Percentiles rank a stretch among this genome's conserved stretches.
These are phyloP conservation scores for Lentinula novae-zelandiae DNA, from an alignment of 1,284 basidiomycete genomes.

Conservation along the genomic window DNA sequence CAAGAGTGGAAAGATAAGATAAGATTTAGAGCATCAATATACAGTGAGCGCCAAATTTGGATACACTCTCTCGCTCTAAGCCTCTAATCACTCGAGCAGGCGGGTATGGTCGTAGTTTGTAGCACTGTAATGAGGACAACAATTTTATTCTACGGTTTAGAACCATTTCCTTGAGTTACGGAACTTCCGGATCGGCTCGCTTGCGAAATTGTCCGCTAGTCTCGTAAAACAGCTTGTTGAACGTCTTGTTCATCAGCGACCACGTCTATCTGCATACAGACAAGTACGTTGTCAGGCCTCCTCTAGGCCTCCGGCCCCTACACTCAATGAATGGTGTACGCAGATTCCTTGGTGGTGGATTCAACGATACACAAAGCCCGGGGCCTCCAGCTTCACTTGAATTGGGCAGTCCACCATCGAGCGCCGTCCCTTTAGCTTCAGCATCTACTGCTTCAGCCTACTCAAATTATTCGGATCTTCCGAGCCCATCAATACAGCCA, in stretches of 20 bases:
- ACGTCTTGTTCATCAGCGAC: too few species aligned
- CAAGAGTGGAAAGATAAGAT: not conserved
- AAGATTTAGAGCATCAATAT: not conserved
- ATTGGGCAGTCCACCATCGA: not conserved
- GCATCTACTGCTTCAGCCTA: constrained; percentile 17
- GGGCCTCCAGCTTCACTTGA: constrained; percentile 20
- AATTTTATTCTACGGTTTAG: too few species aligned
- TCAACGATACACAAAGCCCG: constrained; percentile 16
- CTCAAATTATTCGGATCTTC: constrained; percentile 15
- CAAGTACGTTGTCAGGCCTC: too few species aligned
- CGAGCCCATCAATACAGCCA: constrained; percentile 17
- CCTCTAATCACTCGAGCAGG: too few species aligned
- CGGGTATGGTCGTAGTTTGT: too few species aligned
- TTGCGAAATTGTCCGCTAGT: not conserved
- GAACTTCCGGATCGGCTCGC: not conserved
- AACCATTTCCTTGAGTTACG: not conserved
- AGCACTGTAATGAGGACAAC: too few species aligned
- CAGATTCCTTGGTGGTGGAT: constrained; percentile 44
- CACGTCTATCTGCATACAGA: not conserved
- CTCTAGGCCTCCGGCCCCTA: not conserved
- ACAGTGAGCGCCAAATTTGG: not conserved
- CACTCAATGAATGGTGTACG: constrained; percentile 67
- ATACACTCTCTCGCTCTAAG: not conserved
- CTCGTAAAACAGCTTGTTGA: not conserved
- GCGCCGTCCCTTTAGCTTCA: constrained; percentile 14